phyloP scores from a whole-genome alignment of 306 rosid genomes.

The Vicia faba region DNA sequence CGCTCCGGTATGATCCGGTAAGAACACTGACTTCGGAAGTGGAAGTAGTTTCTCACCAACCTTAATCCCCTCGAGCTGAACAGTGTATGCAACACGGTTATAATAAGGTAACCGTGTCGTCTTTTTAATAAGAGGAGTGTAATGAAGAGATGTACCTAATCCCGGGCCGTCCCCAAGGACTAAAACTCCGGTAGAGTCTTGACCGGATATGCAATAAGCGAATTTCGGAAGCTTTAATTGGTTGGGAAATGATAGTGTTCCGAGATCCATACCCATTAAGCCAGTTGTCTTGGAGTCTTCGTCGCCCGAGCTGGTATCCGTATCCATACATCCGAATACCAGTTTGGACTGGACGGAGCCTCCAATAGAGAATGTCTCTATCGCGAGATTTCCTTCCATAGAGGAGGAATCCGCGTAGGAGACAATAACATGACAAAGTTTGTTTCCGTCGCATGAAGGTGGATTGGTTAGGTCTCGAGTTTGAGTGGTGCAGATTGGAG shows the following conservation, averaged over 20 bases:
- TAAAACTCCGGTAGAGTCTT: conserved; percentile 60
- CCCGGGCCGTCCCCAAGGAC: conserved; percentile 61
- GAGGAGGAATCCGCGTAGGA: conserved; percentile 81
- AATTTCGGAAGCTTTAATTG: conserved; percentile 71
- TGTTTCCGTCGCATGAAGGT: conserved; percentile 61
- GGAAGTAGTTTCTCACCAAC: conserved; percentile 50
- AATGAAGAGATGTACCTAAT: conserved; percentile 59
- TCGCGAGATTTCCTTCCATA: conserved; percentile 70
- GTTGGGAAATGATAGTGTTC: conserved; percentile 59
- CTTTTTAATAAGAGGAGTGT: conserved; percentile 65
- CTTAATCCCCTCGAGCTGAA: conserved; percentile 69
- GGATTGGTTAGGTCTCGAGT: conserved; percentile 67
- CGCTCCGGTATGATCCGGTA: conserved; percentile 86
- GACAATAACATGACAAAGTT: conserved; percentile 66
- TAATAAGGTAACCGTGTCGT: conserved; percentile 70
- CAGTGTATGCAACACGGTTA: conserved; percentile 81
- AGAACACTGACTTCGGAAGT: conserved; percentile 56
- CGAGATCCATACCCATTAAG: conserved; percentile 80
- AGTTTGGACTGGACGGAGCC: conserved; percentile 38
- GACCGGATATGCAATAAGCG: conserved; percentile 78
- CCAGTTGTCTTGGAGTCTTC: conserved; percentile 79
- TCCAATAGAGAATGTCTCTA: conserved; percentile 60
- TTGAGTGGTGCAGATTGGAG: conserved; percentile 49
- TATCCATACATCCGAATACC: conserved; percentile 75
- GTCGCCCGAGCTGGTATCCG: conserved; percentile 64